Percentiles rank a stretch among this genome's conserved stretches.
Conservation (phyloP, 164 flowering plant genomes). For the Warburgia ugandensis region DNA sequence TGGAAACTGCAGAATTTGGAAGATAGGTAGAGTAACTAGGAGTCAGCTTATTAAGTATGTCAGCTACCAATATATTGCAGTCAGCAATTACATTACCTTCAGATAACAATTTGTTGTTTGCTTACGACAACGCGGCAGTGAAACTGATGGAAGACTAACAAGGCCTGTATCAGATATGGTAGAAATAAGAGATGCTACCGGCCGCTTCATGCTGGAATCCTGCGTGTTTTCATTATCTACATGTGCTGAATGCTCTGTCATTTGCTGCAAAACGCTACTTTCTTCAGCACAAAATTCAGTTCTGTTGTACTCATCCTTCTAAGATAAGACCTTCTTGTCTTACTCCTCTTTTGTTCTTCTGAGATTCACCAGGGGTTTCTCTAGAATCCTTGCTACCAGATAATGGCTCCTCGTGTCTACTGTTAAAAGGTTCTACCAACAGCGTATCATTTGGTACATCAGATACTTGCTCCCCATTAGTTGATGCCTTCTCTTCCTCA, state of each 20-base stretch:
- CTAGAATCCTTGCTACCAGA: slow-evolving; percentile 14
- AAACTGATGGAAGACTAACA: slow-evolving; percentile 80
- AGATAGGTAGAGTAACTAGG: too few relatives aligned
- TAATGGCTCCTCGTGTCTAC: slow-evolving; percentile 10
- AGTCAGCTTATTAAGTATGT: background rate
- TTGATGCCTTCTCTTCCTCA: background rate
- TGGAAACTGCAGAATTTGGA: too few relatives aligned
- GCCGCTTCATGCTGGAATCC: slow-evolving; percentile 32
- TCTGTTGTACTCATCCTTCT: slow-evolving; percentile 31
- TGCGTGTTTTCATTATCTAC: slow-evolving; percentile 21
- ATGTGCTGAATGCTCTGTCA: background rate
- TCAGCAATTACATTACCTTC: slow-evolving; percentile 52
- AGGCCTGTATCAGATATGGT: slow-evolving; percentile 81
- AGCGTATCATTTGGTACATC: slow-evolving; percentile 41
- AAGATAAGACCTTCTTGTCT: slow-evolving; percentile 16
- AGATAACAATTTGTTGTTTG: slow-evolving; percentile 62
- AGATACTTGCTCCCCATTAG: slow-evolving; percentile 10
- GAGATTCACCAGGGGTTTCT: slow-evolving; percentile 21
- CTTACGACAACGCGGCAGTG: slow-evolving; percentile 86
- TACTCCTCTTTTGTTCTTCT: slow-evolving; percentile 17
- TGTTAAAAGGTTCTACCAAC: slow-evolving; percentile 23
- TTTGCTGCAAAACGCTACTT: slow-evolving; percentile 7
- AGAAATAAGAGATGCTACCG: slow-evolving; percentile 60
- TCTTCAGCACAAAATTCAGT: slow-evolving; percentile 18
- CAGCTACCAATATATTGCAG: background rate